These are phyloP conservation scores for Mucor indicus DNA, from an alignment of 371 early-diverging fungal species.

Conservation along the genomic window DNA sequence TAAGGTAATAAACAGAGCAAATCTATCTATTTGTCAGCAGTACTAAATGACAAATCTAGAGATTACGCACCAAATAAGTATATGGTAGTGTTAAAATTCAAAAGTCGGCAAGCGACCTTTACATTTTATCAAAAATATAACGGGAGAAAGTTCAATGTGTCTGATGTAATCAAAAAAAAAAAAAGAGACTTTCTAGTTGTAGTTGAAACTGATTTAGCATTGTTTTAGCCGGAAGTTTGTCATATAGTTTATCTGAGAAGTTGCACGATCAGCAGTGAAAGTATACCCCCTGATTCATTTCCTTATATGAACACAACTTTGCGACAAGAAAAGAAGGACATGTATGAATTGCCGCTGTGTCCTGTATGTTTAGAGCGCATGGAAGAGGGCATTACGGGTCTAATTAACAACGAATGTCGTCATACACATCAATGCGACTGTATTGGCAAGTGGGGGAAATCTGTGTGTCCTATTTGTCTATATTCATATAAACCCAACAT, in stretches of 20 bases:
- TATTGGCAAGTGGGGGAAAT: conserved; percentile 89
- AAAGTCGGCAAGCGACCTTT: conserved; percentile 50
- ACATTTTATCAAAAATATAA: conserved; percentile 75
- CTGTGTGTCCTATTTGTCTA: conserved; percentile 88
- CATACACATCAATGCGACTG: conserved; percentile 91
- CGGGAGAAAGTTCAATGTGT: conserved; percentile 77
- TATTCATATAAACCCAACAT: conserved; percentile 62
- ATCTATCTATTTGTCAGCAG: too few relatives aligned
- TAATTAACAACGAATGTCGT: conserved; percentile 88
- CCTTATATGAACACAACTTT: conserved; percentile 52
- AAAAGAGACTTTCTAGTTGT: not conserved
- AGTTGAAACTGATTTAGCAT: not conserved
- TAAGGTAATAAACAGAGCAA: conserved; percentile 41
- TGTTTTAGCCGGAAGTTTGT: conserved; percentile 62
- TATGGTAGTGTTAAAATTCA: conserved; percentile 80
- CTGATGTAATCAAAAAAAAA: conserved; percentile 51
- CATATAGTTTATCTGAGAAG: conserved; percentile 74
- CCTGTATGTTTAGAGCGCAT: conserved; percentile 94
- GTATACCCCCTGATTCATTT: conserved; percentile 58
- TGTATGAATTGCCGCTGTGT: conserved; percentile 84
- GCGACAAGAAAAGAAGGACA: conserved; percentile 7
- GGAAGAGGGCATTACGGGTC: conserved; percentile 83
- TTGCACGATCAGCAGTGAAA: conserved; percentile 52
- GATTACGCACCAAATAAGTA: conserved; percentile 82
- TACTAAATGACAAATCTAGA: conserved; percentile 28